phyloP scores from a whole-genome alignment of 2,329 filamentous ascomycete genomes.

The Pseudocercospora vitis region DNA sequence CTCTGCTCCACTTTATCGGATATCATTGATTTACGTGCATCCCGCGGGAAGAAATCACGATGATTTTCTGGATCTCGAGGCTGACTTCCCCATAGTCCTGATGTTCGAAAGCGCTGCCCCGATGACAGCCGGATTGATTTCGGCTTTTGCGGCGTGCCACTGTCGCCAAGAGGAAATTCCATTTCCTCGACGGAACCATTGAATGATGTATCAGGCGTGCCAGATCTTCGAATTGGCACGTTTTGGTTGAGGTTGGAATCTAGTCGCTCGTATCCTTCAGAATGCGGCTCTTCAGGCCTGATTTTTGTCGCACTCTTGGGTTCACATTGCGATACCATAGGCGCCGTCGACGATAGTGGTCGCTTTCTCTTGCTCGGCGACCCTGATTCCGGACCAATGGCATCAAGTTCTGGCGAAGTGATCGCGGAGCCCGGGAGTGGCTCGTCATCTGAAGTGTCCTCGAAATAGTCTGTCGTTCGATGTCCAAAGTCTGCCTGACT shows the following conservation, averaged over 20 bases:
- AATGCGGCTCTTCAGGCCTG: slow-evolving; percentile 22
- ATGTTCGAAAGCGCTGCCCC: slow-evolving; percentile 13
- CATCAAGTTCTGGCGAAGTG: slow-evolving; percentile 17
- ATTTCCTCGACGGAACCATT: slow-evolving; percentile 35
- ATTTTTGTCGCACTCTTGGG: slow-evolving; percentile 22
- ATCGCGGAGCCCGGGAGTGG: slow-evolving; percentile 11
- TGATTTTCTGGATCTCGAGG: not conserved
- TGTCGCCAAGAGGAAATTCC: slow-evolving; percentile 18
- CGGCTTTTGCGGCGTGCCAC: slow-evolving; percentile 19
- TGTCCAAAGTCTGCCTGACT: slow-evolving; percentile 34
- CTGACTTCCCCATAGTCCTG: slow-evolving; percentile 14
- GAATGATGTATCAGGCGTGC: slow-evolving; percentile 30
- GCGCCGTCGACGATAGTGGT: slow-evolving; percentile 20
- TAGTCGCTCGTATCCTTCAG: slow-evolving; percentile 33
- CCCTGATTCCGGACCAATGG: slow-evolving; percentile 15
- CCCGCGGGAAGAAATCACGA: too few species aligned
- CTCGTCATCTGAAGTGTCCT: slow-evolving; percentile 34
- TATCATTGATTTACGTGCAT: slow-evolving; percentile 12
- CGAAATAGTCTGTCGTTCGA: slow-evolving; percentile 40
- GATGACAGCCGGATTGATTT: slow-evolving; percentile 21
- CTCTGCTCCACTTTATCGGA: slow-evolving; percentile 33
- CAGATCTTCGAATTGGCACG: not conserved
- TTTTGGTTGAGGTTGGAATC: slow-evolving; percentile 22
- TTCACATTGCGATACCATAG: slow-evolving; percentile 26
- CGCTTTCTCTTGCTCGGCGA: slow-evolving; percentile 27